Evolutionary conservation across 768 basidiomycete species (phyloP).

Genomic region (Pleurotus cornucopiae): DNA sequence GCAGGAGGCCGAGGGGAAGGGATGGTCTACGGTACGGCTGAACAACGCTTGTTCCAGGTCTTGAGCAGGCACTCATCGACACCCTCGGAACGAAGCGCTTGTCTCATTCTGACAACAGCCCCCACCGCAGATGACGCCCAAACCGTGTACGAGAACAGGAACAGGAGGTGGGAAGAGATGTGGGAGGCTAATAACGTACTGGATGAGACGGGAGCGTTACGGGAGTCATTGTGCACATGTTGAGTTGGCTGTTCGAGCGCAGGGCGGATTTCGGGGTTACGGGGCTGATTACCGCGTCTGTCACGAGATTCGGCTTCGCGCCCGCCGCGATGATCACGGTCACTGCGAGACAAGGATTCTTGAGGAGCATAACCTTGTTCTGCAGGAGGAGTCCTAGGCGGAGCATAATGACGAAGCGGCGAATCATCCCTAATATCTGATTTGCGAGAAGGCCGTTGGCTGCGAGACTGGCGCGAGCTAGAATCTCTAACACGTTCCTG

Average conservation of each 20-base stretch:
- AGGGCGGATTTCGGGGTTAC: background rate
- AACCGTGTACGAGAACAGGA: conserved; percentile 26
- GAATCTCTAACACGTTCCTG: background rate
- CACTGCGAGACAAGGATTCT: conserved; percentile 2
- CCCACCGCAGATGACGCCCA: conserved; percentile 22
- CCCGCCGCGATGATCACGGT: background rate
- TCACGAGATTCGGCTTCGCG: background rate
- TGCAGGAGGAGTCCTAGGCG: conserved; percentile 15
- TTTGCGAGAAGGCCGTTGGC: conserved; percentile 3
- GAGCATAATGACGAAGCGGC: conserved; percentile 21
- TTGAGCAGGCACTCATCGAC: conserved; percentile 16
- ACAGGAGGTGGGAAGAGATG: conserved; percentile 32
- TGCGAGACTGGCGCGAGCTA: conserved; percentile 1
- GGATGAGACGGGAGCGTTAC: conserved; percentile 22
- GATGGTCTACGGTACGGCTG: background rate
- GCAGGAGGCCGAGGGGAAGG: conserved; percentile 23
- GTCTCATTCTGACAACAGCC: conserved; percentile 8
- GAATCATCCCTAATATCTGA: conserved; percentile 10
- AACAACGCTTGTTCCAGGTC: conserved; percentile 1
- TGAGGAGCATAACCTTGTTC: conserved; percentile 7
- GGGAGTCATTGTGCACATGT: conserved; percentile 20
- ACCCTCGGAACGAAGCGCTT: conserved; percentile 17
- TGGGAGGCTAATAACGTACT: conserved; percentile 62
- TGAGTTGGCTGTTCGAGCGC: conserved; percentile 22
- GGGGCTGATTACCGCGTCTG: conserved; percentile 2